Base-by-base conservation (phyloP, 495 filamentous ascomycete genomes). In the Aspergillus ellipticus region DNA sequence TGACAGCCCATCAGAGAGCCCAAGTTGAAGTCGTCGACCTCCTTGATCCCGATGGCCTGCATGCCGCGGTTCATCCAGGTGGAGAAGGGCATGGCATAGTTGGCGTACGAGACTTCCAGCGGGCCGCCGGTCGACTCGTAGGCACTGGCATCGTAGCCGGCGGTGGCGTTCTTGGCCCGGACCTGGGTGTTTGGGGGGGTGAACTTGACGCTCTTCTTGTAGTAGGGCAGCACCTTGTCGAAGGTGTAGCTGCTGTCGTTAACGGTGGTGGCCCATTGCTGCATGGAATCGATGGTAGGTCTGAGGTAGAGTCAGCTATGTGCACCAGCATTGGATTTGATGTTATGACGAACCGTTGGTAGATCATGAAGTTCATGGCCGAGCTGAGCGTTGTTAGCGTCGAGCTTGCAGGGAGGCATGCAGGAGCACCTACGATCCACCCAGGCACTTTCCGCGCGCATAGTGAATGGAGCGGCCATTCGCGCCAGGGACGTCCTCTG, bases 261-360 rank as follows among this genome's bases (percentile, higher is more conserved):
- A 6, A 86, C 82, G 2, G 42, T 35, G 35, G 80, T 75, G 0
- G 85, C 85, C 84, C 83, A 88, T 56, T 69, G 61, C 16, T 81
- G 63, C 58, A 76, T 77, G 0, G 79, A 64, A 0, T 69, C 75
- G 15, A 33, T 49, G 2, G 58, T 51, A 4, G 53, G 54, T 7
- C 53, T 59, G 21, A n/a, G 29, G 19, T 17, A 24, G 6, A 26
- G 29, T 39, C 15, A 48, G 8, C 10, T 16, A 0, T 17, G 21
- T 11, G 21, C 29, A 10, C 29, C 21, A 17, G 20, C 45, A 49
- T 5, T 6, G 1, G n/a, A 17, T 6, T 19, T 33, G 2, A 28
- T 1, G 4, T 3, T 22, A 28, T 22, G 8, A 50, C 48, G 9
- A 53, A 69, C 69, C 69, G 60, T 57, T 75, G 73, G 37, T 73